Evolutionary conservation across 2,329 filamentous ascomycete genomes (phyloP).

Genomic region (Fusarium sp.): DNA sequence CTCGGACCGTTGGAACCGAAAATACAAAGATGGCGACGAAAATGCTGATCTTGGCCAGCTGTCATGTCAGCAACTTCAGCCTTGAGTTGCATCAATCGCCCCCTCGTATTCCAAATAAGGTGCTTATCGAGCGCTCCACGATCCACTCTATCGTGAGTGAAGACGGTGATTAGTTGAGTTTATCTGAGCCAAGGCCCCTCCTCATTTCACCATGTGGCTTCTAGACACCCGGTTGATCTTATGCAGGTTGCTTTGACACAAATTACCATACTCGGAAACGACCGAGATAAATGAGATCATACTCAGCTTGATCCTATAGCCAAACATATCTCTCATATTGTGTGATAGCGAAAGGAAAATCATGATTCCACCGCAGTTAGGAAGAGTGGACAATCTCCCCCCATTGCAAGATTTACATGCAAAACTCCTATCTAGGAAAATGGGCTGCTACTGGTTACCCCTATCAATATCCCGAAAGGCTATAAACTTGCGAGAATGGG

Average conservation of each 20-base stretch:
- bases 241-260: neutral
- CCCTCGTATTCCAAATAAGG: neutral
- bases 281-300: neutral
- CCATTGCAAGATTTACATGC: neutral
- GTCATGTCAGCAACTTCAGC: neutral
- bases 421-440: neutral
- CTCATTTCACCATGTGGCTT: neutral
- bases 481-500: neutral
- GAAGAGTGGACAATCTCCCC: neutral
- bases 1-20: too few species aligned
- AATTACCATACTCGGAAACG: neutral
- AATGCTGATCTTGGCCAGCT: neutral
- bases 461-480: neutral
- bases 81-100: neutral
- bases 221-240: accelerated
- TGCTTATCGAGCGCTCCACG: neutral
- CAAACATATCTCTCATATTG: too few species aligned
- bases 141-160: neutral
- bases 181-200: neutral
- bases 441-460: neutral
- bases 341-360: too few species aligned
- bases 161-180: neutral
- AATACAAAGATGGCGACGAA: neutral
- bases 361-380: neutral
- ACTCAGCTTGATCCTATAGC: neutral